phyloP scores from a whole-genome alignment of 2,329 filamentous ascomycete species.

The Cladosporium sp. region DNA sequence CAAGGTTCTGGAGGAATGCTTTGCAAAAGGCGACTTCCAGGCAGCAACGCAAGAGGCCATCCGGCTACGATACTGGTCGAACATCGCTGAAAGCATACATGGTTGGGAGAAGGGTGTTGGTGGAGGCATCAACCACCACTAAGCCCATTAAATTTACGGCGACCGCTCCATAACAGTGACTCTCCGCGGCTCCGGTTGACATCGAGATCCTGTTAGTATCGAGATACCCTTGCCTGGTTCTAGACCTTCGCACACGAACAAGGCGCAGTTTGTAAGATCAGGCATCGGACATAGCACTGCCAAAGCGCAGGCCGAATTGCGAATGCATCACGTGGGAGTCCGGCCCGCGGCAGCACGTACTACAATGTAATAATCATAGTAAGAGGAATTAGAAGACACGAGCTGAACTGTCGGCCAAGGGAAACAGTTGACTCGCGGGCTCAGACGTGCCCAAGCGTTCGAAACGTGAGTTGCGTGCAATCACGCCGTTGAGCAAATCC shows the following conservation, averaged over 20 bases:
- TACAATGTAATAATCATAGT: too few relatives aligned
- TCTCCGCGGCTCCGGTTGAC: too few relatives aligned
- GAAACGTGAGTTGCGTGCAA: background rate
- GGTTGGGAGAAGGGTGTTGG: constrained; percentile 77
- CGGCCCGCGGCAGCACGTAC: too few relatives aligned
- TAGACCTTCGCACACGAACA: background rate
- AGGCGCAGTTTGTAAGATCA: background rate
- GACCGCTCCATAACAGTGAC: too few relatives aligned
- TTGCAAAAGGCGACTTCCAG: constrained; percentile 62
- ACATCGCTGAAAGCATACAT: constrained; percentile 73
- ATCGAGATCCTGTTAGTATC: too few relatives aligned
- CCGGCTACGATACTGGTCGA: constrained; percentile 82
- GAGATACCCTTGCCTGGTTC: background rate
- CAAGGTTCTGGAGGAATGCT: constrained; percentile 57
- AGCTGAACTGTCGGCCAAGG: background rate
- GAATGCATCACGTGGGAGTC: background rate
- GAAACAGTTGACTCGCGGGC: background rate
- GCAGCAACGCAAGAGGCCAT: constrained; percentile 69
- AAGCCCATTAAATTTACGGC: background rate
- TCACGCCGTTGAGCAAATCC: background rate
- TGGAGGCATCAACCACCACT: constrained; percentile 29
- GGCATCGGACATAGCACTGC: constrained; percentile 1
- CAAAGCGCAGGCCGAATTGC: background rate
- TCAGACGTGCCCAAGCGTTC: background rate
- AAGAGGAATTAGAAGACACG: background rate